phyloP scores from a whole-genome alignment of 257 asterid species.

The Plantago major region DNA sequence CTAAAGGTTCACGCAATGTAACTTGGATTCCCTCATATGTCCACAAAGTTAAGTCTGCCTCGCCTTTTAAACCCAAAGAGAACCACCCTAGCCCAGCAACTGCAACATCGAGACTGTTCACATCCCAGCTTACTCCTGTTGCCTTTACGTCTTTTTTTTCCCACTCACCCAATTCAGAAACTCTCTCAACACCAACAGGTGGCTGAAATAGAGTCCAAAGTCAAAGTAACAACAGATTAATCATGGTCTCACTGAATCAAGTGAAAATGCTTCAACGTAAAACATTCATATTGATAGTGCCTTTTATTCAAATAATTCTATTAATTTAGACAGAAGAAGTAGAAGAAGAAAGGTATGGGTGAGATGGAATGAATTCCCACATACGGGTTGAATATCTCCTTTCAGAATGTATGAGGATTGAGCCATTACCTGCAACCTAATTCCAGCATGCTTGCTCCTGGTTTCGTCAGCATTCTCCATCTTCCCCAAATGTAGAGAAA shows the following conservation, averaged over 20 bases:
- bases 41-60: slow-evolving; percentile 69
- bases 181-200: slow-evolving; percentile 53
- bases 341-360: too few species aligned
- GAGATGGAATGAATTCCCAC: background rate
- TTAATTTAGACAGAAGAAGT: background rate
- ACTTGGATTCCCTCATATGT: slow-evolving; percentile 61
- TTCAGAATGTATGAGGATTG: background rate
- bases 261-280: background rate
- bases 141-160: slow-evolving; percentile 53
- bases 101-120: slow-evolving; percentile 65
- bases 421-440: slow-evolving; percentile 83
- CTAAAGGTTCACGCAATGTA: slow-evolving; percentile 71
- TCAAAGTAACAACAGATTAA: background rate
- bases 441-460: slow-evolving; percentile 73
- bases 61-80: slow-evolving; percentile 83
- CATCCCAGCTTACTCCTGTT: slow-evolving; percentile 85
- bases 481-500: slow-evolving; percentile 85
- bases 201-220: slow-evolving; percentile 44
- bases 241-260: background rate
- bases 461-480: slow-evolving; percentile 78
- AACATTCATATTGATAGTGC: background rate
- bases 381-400: background rate
- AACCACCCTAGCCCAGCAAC: slow-evolving; percentile 92
- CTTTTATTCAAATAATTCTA: background rate
- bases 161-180: slow-evolving; percentile 72